Evolutionary conservation across 345 rosid species (phyloP), one percentile per base, ranked within the genome.

Genomic region (Microcos paniculata): DNA sequence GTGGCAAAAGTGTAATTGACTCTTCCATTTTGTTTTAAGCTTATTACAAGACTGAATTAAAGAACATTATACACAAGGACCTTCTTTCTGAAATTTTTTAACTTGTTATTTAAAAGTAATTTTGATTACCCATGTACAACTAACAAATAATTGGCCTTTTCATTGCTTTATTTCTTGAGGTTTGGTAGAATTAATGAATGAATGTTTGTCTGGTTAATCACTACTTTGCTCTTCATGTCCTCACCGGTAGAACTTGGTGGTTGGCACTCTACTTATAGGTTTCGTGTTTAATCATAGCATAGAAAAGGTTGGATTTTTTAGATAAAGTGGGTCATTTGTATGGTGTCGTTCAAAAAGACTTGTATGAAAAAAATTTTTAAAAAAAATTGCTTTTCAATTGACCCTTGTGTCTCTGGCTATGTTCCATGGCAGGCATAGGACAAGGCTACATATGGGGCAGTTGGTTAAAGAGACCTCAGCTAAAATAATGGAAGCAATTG

Each of bases 381-480:
- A n/a, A n/a, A n/a, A n/a, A n/a, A n/a, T n/a, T n/a, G 45, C 57
- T n/a, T 8, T 78, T 14, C 49, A n/a, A n/a, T 56, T 56, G 63
- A 24, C 53, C 14, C 12, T 73, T 53, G 26, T 43, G 19, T 48
- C 26, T 48, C 26, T 55, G 65, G 49, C 14, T 61, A 11, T 61
- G 23, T 52, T 49, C 52, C 28, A 21, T 75, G 59, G 81, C 89
- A 91, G 96, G 81, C 89, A 83, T 70, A 87, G 82, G 80, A 82
- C 90, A 30, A 91, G 96, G 82, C 78, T 77, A 66, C 90, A 85
- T 45, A 85, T 91, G 62, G 79, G 89, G 56, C 88, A 91, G 23
- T 43, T 91, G 79, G 90, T 88, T 52, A 91, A 89, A 76, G 87
- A 85, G n/a, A 88, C 96, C 76, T 91, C 96, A 31, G 83, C 83